Evolutionary conservation across 352 stramenopile species (phyloP).

Genomic region (Pythium sp.): DNA sequence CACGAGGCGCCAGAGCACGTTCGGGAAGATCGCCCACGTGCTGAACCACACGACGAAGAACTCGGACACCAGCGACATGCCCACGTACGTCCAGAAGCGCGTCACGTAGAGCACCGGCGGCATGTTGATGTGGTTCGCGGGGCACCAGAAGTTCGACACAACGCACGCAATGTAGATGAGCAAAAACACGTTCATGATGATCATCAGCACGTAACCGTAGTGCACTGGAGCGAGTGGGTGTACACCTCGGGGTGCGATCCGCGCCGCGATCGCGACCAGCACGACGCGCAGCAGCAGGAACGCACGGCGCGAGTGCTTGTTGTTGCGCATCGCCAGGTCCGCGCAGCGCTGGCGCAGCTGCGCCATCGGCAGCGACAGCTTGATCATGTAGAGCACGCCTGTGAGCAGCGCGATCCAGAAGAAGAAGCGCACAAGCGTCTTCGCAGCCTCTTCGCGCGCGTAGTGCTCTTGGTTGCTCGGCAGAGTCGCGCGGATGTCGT

Average conservation of each 20-base stretch:
- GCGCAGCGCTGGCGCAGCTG: conserved; percentile 57
- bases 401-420: conserved; percentile 59
- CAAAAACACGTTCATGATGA: conserved; percentile 79
- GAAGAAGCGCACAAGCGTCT: conserved; percentile 62
- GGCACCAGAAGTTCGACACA: conserved; percentile 80
- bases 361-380: conserved; percentile 61
- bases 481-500: conserved; percentile 79
- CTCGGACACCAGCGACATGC: conserved; percentile 38
- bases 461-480: conserved; percentile 68
- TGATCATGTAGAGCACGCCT: conserved; percentile 53
- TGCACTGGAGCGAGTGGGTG: conserved; percentile 70
- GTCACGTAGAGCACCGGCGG: conserved; percentile 68
- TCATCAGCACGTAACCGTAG: conserved; percentile 73
- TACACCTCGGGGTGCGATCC: conserved; percentile 56
- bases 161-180: conserved; percentile 73
- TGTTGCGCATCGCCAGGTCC: conserved; percentile 56
- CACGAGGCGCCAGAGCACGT: conserved; percentile 73
- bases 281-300: conserved; percentile 59
- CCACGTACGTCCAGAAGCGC: conserved; percentile 71
- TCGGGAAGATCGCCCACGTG: conserved; percentile 75
- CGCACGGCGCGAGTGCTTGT: conserved; percentile 37
- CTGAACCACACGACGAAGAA: conserved; percentile 77
- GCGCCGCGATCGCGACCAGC: conserved; percentile 53
- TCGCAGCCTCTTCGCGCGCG: conserved; percentile 59
- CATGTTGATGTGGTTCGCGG: conserved; percentile 48